These are phyloP conservation scores for Venturia oleaginea DNA, from an alignment of 2,329 filamentous ascomycete species.

Conservation along the genomic window DNA sequence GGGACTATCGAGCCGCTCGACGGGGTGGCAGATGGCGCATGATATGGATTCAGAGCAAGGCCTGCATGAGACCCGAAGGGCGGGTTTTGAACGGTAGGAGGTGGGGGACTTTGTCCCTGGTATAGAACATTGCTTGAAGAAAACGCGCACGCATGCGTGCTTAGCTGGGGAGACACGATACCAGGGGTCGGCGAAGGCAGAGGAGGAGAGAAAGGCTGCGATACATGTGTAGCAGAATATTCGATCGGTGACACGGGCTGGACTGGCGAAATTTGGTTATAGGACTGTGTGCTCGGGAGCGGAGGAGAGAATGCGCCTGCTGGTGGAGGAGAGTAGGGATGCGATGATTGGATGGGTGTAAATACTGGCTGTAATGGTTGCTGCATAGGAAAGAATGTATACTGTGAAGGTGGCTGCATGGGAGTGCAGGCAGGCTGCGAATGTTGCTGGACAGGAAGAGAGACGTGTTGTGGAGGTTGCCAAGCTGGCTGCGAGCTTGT, in stretches of 20 bases:
- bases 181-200: not conserved
- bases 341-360: not conserved
- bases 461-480: not conserved
- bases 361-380: not conserved
- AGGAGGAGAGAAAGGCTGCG: constrained; percentile 1
- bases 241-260: not conserved
- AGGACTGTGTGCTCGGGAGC: not conserved
- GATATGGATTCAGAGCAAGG: not conserved
- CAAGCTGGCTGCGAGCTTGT: not conserved
- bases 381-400: not conserved
- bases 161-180: not conserved
- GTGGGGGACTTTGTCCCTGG: not conserved
- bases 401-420: not conserved
- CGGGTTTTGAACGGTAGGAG: not conserved
- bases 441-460: not conserved
- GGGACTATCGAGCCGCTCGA: not conserved
- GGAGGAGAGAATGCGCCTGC: not conserved
- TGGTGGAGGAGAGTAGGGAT: not conserved
- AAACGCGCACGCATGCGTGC: not conserved
- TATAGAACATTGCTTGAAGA: not conserved
- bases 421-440: not conserved
- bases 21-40: not conserved
- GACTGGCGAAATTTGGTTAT: not conserved
- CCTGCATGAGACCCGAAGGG: not conserved
- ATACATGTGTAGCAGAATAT: not conserved